Base-by-base conservation (phyloP, 2,329 filamentous ascomycete species). In the Epichloe festucae region DNA sequence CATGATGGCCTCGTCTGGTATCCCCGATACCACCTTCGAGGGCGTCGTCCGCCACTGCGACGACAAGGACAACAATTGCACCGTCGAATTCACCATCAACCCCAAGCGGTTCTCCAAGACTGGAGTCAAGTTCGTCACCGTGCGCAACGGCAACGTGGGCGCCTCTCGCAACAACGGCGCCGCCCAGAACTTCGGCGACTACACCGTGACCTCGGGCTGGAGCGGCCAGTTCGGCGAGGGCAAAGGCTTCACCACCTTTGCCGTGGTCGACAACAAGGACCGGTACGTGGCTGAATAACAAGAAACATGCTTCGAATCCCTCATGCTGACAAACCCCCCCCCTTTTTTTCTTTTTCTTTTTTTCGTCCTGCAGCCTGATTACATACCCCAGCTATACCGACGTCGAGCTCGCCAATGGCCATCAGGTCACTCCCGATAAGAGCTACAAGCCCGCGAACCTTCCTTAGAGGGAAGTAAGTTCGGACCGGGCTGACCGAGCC, bases 301-400 rank as follows among this genome's bases (percentile, higher is more conserved):
- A 44, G 7, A 19, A 11, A 17, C 27, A 31, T 31, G 27, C 27
- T 31, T 31, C 27, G 27, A 31, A 1, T 31, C 8, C 27, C 27
- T 4, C 27, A 6, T 6, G 0, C 8, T 42, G 17, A 21, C 19
- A 21, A 21, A 2, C 5, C 5, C 17, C 17, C 17, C 17, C 17
- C 17, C 17, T 17, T 17, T 5, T 14, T 2, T 27, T 21, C 10
- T 43, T 4, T 14, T 14, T 2, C 4, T 14, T 10, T 43, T 5
- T 17, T 2, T 17, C 17, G 17, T 2, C 8, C 17, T 15, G 2
- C 23, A 51, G 63, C 46, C 65, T 69, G 55, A 79, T 79, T 52
- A 61, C 70, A 54, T 80, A 67, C 65, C 76, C 77, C 34, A 67
- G 72, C 41, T 81, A 79, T 61, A 75, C 70, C 58, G 77, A 80